Evolutionary conservation across 768 basidiomycete genomes (phyloP), one percentile per base, ranked within the genome.

Genomic region (Lyophyllum semitale): DNA sequence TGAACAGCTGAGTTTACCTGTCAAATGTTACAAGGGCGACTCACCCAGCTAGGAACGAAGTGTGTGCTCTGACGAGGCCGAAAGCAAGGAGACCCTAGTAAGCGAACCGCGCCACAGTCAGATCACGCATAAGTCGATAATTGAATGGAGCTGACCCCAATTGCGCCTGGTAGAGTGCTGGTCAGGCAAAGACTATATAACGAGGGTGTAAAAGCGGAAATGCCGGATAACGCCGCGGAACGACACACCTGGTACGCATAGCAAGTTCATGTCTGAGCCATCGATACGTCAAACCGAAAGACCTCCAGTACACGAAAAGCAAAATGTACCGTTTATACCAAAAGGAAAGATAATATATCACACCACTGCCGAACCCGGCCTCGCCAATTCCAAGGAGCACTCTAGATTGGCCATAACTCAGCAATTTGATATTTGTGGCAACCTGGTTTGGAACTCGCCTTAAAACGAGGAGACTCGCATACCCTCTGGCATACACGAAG

Each of bases 261-360:
- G 82, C 81, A 13, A 84, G 71, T 61, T 84, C 81, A 44, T 74
- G 68, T 60, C 81, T 77, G 18, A 9, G 20, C 1, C 2, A 18
- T 13, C 3, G 17, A 22, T 32, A 3, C 33, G 17, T 33, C 9
- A 11, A 30, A n/a, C 20, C 29, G 8, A 17, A n/a, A 23, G 4
- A 48, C 4, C 7, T n/a, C n/a, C 4, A 25, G 15, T 13, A 17
- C 5, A 25, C 4, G 8, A 27, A 23, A 8, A 48, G 11, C 20
- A 17, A 9, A 13, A 25, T 60, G n/a, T 40, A 73, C 74, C 73
- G 68, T 59, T 70, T 73, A 50, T 81, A 82, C 83, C 83, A 84
- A 64, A 84, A 84, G 0, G 82, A 83, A 25, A 83, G 65, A 59
- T 84, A 84, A 55, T 84, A 84, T 5, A 84, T 83, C 78, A 83